Conservation (phyloP, 352 stramenopile species). For the Hyphochytrium catenoides region DNA sequence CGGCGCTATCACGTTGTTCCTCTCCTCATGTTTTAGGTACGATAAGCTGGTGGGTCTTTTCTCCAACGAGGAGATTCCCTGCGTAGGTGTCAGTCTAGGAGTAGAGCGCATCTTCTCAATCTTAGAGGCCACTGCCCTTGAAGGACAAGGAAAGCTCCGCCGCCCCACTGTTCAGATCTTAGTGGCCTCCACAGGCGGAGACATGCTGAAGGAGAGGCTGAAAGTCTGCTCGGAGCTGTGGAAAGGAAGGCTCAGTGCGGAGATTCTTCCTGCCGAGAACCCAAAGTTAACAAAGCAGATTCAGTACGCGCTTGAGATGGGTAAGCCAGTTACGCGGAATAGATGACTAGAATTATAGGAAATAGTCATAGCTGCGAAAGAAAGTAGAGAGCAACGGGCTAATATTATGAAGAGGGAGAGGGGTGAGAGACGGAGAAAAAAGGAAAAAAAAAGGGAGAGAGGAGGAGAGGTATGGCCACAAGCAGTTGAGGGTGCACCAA, state of each 20-base stretch:
- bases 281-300: slow-evolving; percentile 94
- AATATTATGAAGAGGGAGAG: too few species aligned
- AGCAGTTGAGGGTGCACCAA: too few species aligned
- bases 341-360: too few species aligned
- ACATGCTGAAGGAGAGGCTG: slow-evolving; percentile 28
- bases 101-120: slow-evolving; percentile 98
- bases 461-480: too few species aligned
- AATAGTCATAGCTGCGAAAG: too few species aligned
- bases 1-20: too few species aligned
- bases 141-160: slow-evolving; percentile 13
- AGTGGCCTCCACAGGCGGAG: slow-evolving; percentile 67
- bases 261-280: slow-evolving; percentile 86
- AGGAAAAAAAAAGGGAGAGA: too few species aligned
- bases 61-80: slow-evolving; percentile 83
- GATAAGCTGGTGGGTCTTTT: slow-evolving; percentile 97
- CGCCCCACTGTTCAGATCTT: slow-evolving; percentile 61
- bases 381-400: too few species aligned
- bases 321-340: too few species aligned
- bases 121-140: slow-evolving; percentile 73
- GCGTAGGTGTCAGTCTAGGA: slow-evolving; percentile 91
- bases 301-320: slow-evolving; percentile 74
- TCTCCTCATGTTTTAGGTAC: too few species aligned
- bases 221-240: slow-evolving; percentile 57
- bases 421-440: too few species aligned
- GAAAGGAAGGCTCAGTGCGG: slow-evolving; percentile 74